Conservation (phyloP, 352 stramenopile species). For the Globisporangium takayamanum region DNA sequence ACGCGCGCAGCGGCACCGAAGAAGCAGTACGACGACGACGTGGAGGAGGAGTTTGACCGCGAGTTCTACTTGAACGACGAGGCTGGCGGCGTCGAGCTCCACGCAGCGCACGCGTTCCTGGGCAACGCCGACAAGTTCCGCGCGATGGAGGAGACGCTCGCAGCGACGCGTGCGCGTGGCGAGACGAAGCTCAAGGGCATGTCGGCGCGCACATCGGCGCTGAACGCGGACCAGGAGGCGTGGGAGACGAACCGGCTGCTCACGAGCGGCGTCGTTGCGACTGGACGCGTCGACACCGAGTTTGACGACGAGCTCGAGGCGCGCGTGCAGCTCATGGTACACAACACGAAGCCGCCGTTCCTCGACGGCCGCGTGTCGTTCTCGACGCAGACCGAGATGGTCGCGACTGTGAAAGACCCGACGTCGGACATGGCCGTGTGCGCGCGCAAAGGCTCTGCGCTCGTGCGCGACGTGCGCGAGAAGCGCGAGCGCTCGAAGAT, state of each 20-base stretch:
- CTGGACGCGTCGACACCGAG: slow-evolving; percentile 62
- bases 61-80: slow-evolving; percentile 96
- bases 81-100: slow-evolving; percentile 39
- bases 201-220: slow-evolving; percentile 86
- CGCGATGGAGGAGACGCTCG: slow-evolving; percentile 88
- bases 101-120: slow-evolving; percentile 85
- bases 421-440: slow-evolving; percentile 95
- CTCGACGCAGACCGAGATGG: slow-evolving; percentile 93
- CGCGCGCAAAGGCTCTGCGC: slow-evolving; percentile 89
- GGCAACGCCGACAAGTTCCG: slow-evolving; percentile 90
- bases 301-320: slow-evolving; percentile 94
- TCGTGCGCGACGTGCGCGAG: slow-evolving; percentile 72
- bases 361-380: slow-evolving; percentile 92
- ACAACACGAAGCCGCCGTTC: slow-evolving; percentile 98
- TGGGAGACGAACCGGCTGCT: slow-evolving; percentile 98
- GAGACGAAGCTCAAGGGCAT: slow-evolving; percentile 88
- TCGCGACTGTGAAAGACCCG: slow-evolving; percentile 93
- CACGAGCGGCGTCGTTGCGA: slow-evolving; percentile 90
- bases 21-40: slow-evolving; percentile 72
- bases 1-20: slow-evolving; percentile 34
- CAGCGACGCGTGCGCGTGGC: slow-evolving; percentile 63
- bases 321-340: slow-evolving; percentile 95
- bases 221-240: slow-evolving; percentile 96
- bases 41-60: slow-evolving; percentile 91
- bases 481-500: slow-evolving; percentile 89